Base-by-base conservation (phyloP, 73 alveolate species). In the Paramecium caudatum region DNA sequence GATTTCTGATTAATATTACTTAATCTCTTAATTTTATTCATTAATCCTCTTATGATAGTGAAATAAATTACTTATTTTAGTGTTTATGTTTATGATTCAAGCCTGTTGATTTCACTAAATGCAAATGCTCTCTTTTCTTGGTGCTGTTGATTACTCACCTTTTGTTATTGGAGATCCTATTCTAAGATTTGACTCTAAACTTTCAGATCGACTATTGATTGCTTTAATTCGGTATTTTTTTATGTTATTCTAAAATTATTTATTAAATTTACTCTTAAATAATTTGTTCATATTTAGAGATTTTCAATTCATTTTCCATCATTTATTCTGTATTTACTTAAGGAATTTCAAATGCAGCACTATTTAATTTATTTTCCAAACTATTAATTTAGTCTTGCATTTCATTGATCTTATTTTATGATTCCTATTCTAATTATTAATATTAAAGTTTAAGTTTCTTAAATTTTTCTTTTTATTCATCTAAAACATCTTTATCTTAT, bases 91-190 rank as follows among this genome's bases (percentile, higher is more conserved):
- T 33, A 13, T 9, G 27, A 33, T 33, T 30, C 49, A 10, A 65
- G 39, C 6, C 83, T 36, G 17, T 65, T 65, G 27, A 65, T 65
- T 34, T 65, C 83, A 9, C 19, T 65, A 30, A 65, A 33, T 25
- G 83, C 83, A 65, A 30, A 10, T 65, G 47, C 83, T 36, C 83
- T 65, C 34, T 43, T 65, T 10, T 65, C 83, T 65, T 65, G 34
- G 34, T 65, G 83, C 39, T 33, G 8, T 33, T 65, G 5, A 33
- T 65, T 65, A 4, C 48, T 33, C 1, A 13, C 6, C 34, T 30
- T 65, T 65, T 65, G 34, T 13, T 65, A 33, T 55, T 55, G 10
- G 23, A 55, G 37, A 2, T 65, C 83, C 34, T 33, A 7, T 65
- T 33, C 49, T 33, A 33, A 33, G 27, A n/a, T 2, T 32, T 65